Conservation (phyloP, 2,329 filamentous ascomycete genomes). For the Pseudogymnoascus sp. region DNA sequence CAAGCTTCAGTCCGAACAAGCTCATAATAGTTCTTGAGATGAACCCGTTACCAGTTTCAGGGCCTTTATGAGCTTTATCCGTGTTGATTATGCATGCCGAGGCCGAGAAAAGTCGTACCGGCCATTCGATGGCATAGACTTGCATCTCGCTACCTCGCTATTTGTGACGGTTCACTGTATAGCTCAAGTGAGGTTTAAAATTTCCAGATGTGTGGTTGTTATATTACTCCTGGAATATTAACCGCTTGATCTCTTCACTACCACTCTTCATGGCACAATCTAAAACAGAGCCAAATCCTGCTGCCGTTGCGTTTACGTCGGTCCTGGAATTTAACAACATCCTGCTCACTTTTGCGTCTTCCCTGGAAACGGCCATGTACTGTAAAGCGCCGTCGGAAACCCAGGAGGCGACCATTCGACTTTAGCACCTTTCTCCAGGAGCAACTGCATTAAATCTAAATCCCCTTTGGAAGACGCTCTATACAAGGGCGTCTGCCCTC, state of each 20-base stretch:
- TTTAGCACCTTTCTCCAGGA: conserved; percentile 14
- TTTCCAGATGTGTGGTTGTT: background rate
- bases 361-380: conserved; percentile 13
- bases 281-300: background rate
- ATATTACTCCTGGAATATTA: background rate
- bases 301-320: background rate
- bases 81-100: too few relatives aligned
- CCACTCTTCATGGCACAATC: background rate
- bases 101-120: too few relatives aligned
- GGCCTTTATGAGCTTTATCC: too few relatives aligned
- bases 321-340: background rate
- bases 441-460: conserved; percentile 11
- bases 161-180: too few relatives aligned
- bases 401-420: conserved; percentile 5
- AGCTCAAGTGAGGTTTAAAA: too few relatives aligned
- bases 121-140: too few relatives aligned
- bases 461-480: conserved; percentile 14
- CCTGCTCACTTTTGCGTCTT: background rate
- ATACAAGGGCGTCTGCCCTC: conserved; percentile 8
- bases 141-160: too few relatives aligned
- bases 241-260: background rate
- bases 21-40: too few relatives aligned
- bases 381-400: conserved; percentile 12
- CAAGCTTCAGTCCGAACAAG: too few relatives aligned
- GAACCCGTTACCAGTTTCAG: too few relatives aligned